These are phyloP conservation scores for Saccharomycopsis schoenii DNA, from an alignment of 805 yeast species.

Conservation along the genomic window DNA sequence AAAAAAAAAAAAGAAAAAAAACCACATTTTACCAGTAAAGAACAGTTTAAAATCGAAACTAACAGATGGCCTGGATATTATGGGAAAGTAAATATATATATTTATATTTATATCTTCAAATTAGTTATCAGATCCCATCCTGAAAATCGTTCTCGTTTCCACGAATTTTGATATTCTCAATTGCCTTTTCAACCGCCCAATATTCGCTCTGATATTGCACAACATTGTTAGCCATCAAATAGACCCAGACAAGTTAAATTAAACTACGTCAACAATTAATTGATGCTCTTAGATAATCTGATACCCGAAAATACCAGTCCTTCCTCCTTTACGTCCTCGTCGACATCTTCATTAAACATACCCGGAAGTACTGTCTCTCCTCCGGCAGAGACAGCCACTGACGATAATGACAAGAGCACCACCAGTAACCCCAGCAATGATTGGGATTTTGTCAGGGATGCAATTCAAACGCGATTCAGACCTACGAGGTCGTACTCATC, in stretches of 20 bases:
- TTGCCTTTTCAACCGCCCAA: no score
- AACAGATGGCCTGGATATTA: neutral
- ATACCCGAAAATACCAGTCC: neutral
- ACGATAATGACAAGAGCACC: neutral
- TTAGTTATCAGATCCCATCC: no score
- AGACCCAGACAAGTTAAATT: no score
- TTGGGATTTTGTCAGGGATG: conserved; percentile 9
- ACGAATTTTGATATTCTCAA: no score
- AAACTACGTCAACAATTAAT: no score
- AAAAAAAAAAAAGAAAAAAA: neutral
- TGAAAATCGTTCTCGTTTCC: no score
- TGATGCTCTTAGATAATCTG: neutral
- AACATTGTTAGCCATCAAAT: no score
- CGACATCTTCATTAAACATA: neutral
- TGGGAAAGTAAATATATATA: neutral
- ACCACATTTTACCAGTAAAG: neutral
- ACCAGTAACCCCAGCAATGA: neutral
- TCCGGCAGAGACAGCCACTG: neutral
- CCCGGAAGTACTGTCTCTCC: neutral
- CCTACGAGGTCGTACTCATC: conserved; percentile 8
- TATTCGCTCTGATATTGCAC: no score
- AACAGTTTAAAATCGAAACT: neutral
- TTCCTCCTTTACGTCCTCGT: neutral
- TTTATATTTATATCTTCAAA: no score
- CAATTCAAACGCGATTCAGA: neutral